Base-by-base conservation (phyloP, 257 asterid genomes). In the Salvia miltiorrhiza region DNA sequence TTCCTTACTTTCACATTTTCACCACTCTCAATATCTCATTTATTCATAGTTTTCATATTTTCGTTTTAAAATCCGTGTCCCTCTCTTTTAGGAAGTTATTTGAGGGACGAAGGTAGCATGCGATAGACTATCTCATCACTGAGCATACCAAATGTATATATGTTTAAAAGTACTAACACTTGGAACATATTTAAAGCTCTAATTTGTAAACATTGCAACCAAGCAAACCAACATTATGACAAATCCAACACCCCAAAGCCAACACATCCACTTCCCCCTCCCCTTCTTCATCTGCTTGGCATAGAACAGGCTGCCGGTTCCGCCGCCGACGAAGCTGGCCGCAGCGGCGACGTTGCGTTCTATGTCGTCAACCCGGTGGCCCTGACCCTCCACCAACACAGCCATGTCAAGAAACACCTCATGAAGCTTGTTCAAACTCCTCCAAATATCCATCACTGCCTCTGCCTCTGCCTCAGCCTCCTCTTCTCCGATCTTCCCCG, bases 321-420 rank as follows among this genome's bases (percentile, higher is more conserved):
- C 98, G 32, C 98, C 97, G 37, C 77, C 74, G 68, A 88, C 69
- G 50, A 69, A 93, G 80, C 92, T 88, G 56, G 90, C 92, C 0
- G 97, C 97, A 1, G 14, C 63, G 0, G 85, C 89, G 10, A 93
- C 87, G 30, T 83, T 87, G 2, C 63, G 74, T 77, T 88, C 98
- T 4, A 88, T 88, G 62, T 88, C 90, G 59, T 85, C 86, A 26
- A 86, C 71, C 83, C 75, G 74, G 41, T 87, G 90, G 1, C 92
- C 96, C 57, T 93, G 97, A 50, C 88, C 64, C 77, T 86, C 98
- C 66, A 90, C 96, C 79, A 93, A 53, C 30, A 85, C 95, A 49
- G 90, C 95, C 92, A 93, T 85, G 63, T 93, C 96, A 40, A 93
- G 95, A 80, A 88, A 93, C 66, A 88, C 85, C 75, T 88, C 96